A percentile compares a stretch with the other conserved stretches of the same genome.
phyloP scores from a whole-genome alignment of 1,284 basidiomycete species.

The Caloboletus firmus region DNA sequence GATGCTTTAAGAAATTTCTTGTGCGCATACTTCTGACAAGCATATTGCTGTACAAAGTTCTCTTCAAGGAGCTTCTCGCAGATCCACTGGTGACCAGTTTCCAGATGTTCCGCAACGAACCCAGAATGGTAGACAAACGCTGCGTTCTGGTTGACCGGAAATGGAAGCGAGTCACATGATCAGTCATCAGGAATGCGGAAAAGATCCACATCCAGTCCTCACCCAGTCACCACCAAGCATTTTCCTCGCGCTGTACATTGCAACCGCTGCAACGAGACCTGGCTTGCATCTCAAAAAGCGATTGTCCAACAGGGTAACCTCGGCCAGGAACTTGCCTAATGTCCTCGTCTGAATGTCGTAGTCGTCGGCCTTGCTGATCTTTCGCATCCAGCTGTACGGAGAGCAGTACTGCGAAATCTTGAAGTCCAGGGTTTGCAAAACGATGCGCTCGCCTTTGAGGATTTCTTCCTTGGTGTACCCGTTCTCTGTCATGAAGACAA shows the following conservation, averaged over 20 bases:
- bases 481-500: slow-evolving; percentile 96
- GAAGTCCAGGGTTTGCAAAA: slow-evolving; percentile 93
- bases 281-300: slow-evolving; percentile 94
- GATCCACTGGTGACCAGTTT: slow-evolving; percentile 80
- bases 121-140: slow-evolving; percentile 93
- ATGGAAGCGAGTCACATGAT: slow-evolving; percentile 52
- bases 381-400: slow-evolving; percentile 98
- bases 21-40: slow-evolving; percentile 96
- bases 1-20: slow-evolving; percentile 95
- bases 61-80: slow-evolving; percentile 83
- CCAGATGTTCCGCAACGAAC: slow-evolving; percentile 88
- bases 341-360: slow-evolving; percentile 99
- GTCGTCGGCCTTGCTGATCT: slow-evolving; percentile 98
- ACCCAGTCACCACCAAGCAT: slow-evolving; percentile 96
- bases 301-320: slow-evolving; percentile 92
- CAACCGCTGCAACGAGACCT: slow-evolving; percentile 92
- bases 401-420: slow-evolving; percentile 97
- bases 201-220: slow-evolving; percentile 41
- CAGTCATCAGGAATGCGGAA: slow-evolving; percentile 4
- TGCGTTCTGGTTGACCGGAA: slow-evolving; percentile 63
- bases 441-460: slow-evolving; percentile 95
- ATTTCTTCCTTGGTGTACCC: slow-evolving; percentile 95
- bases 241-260: slow-evolving; percentile 92
- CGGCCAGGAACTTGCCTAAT: slow-evolving; percentile 96
- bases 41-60: slow-evolving; percentile 82